A percentile compares a stretch with the other conserved stretches of the same genome.
These are phyloP conservation scores for Mycena albidolilacea DNA, from an alignment of 768 basidiomycete species.

Conservation along the genomic window DNA sequence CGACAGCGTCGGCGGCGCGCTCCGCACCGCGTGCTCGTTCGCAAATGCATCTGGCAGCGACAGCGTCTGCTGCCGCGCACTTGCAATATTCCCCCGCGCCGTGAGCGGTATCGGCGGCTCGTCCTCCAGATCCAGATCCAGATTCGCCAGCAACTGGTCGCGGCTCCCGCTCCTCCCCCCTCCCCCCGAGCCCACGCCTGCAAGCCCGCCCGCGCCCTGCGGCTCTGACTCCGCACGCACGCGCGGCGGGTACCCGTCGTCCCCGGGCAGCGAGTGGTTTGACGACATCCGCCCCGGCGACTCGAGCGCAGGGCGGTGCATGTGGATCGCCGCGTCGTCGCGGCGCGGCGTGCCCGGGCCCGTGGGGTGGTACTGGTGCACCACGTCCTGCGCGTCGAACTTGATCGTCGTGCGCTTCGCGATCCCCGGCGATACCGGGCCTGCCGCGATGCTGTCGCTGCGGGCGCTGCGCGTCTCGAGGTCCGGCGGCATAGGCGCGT, in stretches of 20 bases:
- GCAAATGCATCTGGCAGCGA: constrained; percentile 48
- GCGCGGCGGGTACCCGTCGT: constrained; percentile 37
- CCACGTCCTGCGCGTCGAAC: constrained; percentile 80
- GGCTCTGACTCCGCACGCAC: constrained; percentile 33
- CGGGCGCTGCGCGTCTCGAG: constrained; percentile 57
- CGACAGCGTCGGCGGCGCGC: constrained; percentile 62
- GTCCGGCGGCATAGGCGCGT: constrained; percentile 86
- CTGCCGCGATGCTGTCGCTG: constrained; percentile 49
- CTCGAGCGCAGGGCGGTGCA: constrained; percentile 60
- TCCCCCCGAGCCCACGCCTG: background rate
- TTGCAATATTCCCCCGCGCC: background rate
- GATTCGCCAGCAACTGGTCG: constrained; percentile 36
- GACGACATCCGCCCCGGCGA: constrained; percentile 45
- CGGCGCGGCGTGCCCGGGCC: constrained; percentile 63
- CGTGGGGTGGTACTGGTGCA: constrained; percentile 80
- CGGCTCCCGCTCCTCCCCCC: constrained; percentile 21
- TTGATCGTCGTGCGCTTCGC: constrained; percentile 76
- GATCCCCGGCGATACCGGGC: constrained; percentile 38
- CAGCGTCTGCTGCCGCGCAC: constrained; percentile 47
- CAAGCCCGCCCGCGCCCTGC: constrained; percentile 7
- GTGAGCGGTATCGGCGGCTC: constrained; percentile 24
- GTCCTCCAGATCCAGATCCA: constrained; percentile 39
- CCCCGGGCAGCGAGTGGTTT: constrained; percentile 47
- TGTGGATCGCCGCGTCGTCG: constrained; percentile 55
- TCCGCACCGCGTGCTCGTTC: constrained; percentile 55